These are phyloP conservation scores for Pouteria glomerata DNA, from an alignment of 148 eudicot species.

Conservation along the genomic window DNA sequence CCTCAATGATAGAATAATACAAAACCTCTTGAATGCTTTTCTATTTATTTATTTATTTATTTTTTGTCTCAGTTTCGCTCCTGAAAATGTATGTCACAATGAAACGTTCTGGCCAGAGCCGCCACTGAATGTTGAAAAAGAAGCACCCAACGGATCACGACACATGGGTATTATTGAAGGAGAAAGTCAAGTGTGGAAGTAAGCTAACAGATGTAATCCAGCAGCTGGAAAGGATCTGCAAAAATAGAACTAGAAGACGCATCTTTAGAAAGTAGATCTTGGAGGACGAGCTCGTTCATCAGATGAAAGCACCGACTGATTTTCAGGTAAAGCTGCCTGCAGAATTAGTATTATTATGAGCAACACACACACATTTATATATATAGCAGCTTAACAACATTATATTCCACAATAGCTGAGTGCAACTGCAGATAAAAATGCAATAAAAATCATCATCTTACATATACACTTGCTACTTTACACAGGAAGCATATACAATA, in stretches of 20 bases:
- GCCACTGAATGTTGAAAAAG: not conserved
- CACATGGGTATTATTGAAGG: conserved; percentile 32
- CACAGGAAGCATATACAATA: no score
- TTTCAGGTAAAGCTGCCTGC: conserved; percentile 1
- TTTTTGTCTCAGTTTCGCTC: no score
- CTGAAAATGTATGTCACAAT: not conserved
- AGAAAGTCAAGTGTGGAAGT: conserved; percentile 21
- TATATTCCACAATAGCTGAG: no score
- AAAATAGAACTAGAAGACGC: not conserved
- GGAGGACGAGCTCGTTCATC: not conserved
- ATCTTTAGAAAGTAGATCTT: not conserved
- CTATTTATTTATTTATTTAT: conserved; percentile 1
- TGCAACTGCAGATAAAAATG: no score
- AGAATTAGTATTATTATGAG: conserved; percentile 1
- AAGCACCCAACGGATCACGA: conserved; percentile 11
- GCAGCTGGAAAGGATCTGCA: conserved; percentile 3
- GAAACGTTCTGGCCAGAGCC: not conserved
- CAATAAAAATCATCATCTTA: no score
- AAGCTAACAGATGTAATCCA: conserved; percentile 17
- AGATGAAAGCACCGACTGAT: not conserved
- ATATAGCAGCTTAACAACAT: no score
- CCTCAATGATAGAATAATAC: not conserved
- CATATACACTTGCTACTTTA: no score
- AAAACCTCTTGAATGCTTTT: not conserved
- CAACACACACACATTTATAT: not conserved